These are phyloP conservation scores for Mayamaea pseudoterrestris DNA, from an alignment of 108 stramenopile species.

Conservation along the genomic window DNA sequence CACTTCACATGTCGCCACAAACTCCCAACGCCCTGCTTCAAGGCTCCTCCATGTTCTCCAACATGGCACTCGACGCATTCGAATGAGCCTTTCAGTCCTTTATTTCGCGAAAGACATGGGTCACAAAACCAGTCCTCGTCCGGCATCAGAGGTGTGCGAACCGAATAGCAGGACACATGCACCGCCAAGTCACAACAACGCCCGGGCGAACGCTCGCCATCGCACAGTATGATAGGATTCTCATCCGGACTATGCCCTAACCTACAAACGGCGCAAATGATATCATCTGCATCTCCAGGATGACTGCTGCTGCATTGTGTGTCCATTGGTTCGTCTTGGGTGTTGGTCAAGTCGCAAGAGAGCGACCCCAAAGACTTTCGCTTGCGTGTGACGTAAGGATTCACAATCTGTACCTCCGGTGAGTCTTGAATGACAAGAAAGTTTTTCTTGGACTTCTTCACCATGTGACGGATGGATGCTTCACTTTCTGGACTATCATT, in stretches of 20 bases:
- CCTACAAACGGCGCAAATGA: conserved; percentile 33
- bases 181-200: conserved; percentile 35
- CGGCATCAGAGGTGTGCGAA: not conserved
- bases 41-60: no score
- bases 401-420: no score
- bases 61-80: no score
- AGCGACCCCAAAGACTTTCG: no score
- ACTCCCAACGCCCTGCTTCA: no score
- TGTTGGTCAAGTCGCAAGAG: not conserved
- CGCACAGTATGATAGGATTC: conserved; percentile 44
- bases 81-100: conserved; percentile 1
- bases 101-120: conserved; percentile 11
- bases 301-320: no score
- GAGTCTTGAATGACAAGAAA: no score
- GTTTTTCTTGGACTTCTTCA: no score
- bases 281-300: conserved; percentile 13
- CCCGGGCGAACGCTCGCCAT: conserved; percentile 26
- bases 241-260: conserved; percentile 19
- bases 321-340: not conserved
- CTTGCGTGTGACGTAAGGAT: no score
- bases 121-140: conserved; percentile 39
- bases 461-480: no score
- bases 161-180: conserved; percentile 35
- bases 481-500: no score
- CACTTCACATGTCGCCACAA: no score